phyloP scores from a whole-genome alignment of 495 filamentous ascomycete species.

The Amorphotheca resinae region DNA sequence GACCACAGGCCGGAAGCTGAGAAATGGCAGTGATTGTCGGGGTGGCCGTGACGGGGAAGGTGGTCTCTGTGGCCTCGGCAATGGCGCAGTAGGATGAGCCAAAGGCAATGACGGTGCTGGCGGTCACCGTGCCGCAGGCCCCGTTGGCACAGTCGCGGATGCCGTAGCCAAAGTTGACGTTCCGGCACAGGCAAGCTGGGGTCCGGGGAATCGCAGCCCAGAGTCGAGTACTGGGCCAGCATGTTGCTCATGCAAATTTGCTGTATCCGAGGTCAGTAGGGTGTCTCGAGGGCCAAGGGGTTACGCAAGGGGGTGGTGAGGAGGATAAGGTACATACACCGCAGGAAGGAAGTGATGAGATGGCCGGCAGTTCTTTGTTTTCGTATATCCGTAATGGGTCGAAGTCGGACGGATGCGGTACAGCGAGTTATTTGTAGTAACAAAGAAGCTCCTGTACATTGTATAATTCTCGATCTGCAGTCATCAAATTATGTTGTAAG shows the following conservation, averaged over 20 bases:
- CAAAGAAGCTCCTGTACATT: too few species aligned
- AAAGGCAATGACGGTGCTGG: conserved; percentile 6
- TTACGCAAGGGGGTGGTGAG: neutral
- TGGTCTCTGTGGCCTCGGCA: neutral
- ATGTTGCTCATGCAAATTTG: conserved; percentile 60
- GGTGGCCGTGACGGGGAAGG: neutral
- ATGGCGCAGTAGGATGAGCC: neutral
- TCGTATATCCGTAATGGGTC: too few species aligned
- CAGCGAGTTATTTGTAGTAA: too few species aligned
- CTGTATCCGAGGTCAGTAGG: conserved; percentile 6
- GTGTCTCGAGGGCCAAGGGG: neutral
- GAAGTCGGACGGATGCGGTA: too few species aligned
- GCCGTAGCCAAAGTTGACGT: conserved; percentile 53
- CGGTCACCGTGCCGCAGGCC: conserved; percentile 36
- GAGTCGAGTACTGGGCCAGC: conserved; percentile 41
- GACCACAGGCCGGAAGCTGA: conserved; percentile 3
- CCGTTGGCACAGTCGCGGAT: conserved; percentile 62
- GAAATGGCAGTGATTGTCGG: neutral
- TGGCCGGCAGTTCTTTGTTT: too few species aligned
- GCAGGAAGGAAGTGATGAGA: too few species aligned
- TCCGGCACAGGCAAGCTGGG: conserved; percentile 58
- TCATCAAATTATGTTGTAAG: too few species aligned
- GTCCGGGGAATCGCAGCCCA: conserved; percentile 47
- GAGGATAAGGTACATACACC: neutral
- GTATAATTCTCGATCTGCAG: too few species aligned